Evolutionary conservation across 139 green algal species (phyloP).

Genomic region (Tetradesmus lagerheimii): DNA sequence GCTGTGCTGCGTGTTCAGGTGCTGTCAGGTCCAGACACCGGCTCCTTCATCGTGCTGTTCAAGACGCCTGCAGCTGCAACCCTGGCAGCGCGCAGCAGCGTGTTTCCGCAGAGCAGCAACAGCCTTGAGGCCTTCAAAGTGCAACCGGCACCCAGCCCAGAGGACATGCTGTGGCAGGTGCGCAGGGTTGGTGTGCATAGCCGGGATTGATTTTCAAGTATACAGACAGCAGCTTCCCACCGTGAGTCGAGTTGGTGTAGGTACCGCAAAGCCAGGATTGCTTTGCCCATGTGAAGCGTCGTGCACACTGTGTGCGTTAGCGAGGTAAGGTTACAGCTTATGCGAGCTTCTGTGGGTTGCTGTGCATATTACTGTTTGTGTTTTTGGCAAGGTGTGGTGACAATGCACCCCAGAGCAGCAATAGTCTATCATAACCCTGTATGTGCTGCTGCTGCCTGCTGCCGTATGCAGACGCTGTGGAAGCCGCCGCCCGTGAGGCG

Average conservation of each 20-base stretch:
- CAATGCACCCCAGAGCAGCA: no score
- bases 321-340: no score
- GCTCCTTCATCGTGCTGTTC: slow-evolving; percentile 49
- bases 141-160: slow-evolving; percentile 53
- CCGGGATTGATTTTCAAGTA: no score
- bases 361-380: no score
- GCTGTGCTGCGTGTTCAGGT: slow-evolving; percentile 7
- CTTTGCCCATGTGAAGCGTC: no score
- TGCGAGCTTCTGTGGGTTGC: no score
- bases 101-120: slow-evolving; percentile 32
- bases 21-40: not conserved
- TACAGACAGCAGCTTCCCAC: no score
- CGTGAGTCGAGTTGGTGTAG: no score
- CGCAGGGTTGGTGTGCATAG: not conserved
- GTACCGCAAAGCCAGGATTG: no score
- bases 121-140: slow-evolving; percentile 44
- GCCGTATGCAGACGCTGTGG: slow-evolving; percentile 50
- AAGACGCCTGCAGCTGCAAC: slow-evolving; percentile 45
- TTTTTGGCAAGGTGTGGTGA: no score
- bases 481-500: slow-evolving; percentile 14
- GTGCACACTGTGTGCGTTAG: no score
- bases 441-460: not conserved
- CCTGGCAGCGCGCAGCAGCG: slow-evolving; percentile 35
- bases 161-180: slow-evolving; percentile 62
- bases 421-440: no score